Evolutionary conservation across 2,329 filamentous ascomycete species (phyloP).

Genomic region (Tricladium varicosporioides): DNA sequence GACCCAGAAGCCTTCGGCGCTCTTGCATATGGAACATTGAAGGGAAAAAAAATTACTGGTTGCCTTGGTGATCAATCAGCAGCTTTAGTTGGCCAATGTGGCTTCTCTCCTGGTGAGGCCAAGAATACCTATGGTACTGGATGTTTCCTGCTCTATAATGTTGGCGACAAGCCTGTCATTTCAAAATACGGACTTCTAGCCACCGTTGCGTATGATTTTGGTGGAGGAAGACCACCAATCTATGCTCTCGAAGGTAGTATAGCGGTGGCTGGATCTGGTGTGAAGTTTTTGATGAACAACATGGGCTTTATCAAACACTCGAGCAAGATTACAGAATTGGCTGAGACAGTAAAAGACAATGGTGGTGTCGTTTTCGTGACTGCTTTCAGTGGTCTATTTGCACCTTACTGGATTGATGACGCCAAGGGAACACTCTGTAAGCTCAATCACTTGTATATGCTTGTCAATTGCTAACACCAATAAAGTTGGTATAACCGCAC

Average conservation of each 20-base stretch:
- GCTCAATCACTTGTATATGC: slow-evolving; percentile 24
- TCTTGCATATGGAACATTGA: slow-evolving; percentile 58
- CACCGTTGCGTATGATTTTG: slow-evolving; percentile 77
- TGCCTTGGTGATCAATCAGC: slow-evolving; percentile 81
- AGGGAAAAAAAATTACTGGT: slow-evolving; percentile 69
- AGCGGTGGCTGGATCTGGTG: slow-evolving; percentile 72
- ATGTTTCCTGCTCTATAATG: slow-evolving; percentile 82
- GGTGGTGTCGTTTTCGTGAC: slow-evolving; percentile 70
- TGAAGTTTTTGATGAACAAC: slow-evolving; percentile 70
- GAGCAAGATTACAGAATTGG: slow-evolving; percentile 62
- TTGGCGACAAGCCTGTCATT: slow-evolving; percentile 75
- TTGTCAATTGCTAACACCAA: slow-evolving; percentile 9
- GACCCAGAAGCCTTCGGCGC: slow-evolving; percentile 67
- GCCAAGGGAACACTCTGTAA: slow-evolving; percentile 67
- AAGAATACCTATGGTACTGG: slow-evolving; percentile 89
- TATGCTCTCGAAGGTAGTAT: slow-evolving; percentile 78
- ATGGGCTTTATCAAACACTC: slow-evolving; percentile 60
- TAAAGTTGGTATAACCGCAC: slow-evolving; percentile 63
- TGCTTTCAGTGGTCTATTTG: slow-evolving; percentile 70
- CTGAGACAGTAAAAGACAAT: slow-evolving; percentile 62
- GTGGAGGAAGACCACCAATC: slow-evolving; percentile 58
- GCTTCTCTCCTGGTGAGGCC: slow-evolving; percentile 70
- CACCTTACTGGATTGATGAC: slow-evolving; percentile 75
- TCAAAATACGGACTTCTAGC: slow-evolving; percentile 74
- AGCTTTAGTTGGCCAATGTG: slow-evolving; percentile 76